Evolutionary conservation across 2,329 filamentous ascomycete species (phyloP), one percentile per base, ranked within the genome.

Genomic region (Ophiostoma tasmaniense): DNA sequence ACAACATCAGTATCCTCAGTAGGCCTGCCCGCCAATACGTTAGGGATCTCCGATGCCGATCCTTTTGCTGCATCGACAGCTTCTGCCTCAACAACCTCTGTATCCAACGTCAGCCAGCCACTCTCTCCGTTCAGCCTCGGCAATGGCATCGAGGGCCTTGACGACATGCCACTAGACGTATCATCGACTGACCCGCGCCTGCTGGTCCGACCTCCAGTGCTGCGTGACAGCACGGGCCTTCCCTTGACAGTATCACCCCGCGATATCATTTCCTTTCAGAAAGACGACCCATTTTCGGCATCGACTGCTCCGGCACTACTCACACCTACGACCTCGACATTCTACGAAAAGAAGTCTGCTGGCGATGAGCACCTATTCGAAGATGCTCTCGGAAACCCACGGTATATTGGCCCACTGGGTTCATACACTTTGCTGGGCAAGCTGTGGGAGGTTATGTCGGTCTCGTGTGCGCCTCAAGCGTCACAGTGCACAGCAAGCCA

Each of bases 371-470:
- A 8, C 7, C 64, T 73, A 7, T 72, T 71, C 25, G 71, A 71
- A 20, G 71, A 72, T 45, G 39, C 66, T 3, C 67, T 71, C 55
- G 71, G 71, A 5, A 33, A 61, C 10, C 68, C 71, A 11, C 71
- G 71, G 3, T 71, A 71, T 59, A 71, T 72, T 35, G 72, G 72
- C 14, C 69, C 71, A 5, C 65, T 69, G 2, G 70, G 72, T 8
- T 71, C 72, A 22, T 71, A 72, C 33, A 65, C 70, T 30, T 66
- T 73, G 62, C 68, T 73, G 13, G 69, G 61, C 33, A 66, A 68
- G 62, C 64, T 73, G 42, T 71, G 71, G 68, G 68, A 70, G 13
- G 67, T 65, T 30, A 71, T 73, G 68, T 50, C 68, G 2, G 50
- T 70, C 25, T 69, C 64, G 55, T 67, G 35, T 14, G 59, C 55